Evolutionary conservation across 768 basidiomycete species (phyloP).

Genomic region (Lentinula sp.): DNA sequence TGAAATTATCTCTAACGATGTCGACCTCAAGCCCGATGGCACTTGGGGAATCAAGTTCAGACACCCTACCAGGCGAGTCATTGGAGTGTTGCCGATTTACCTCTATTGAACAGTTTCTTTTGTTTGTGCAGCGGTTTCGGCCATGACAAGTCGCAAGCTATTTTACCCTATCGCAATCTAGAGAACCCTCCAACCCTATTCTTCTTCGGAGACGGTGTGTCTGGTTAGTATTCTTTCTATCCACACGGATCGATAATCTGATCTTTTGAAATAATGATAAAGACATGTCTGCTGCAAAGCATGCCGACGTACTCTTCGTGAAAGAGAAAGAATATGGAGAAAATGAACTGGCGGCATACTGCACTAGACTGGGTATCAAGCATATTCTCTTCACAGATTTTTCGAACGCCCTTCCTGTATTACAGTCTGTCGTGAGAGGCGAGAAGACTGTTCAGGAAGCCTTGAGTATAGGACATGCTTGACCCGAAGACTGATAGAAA

Average conservation of each 20-base stretch:
- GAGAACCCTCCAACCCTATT: slow-evolving; percentile 73
- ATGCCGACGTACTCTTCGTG: slow-evolving; percentile 94
- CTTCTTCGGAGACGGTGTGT: slow-evolving; percentile 98
- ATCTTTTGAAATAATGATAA: neutral
- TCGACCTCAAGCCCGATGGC: slow-evolving; percentile 54
- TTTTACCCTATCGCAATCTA: slow-evolving; percentile 81
- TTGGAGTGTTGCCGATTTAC: neutral
- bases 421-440: slow-evolving; percentile 68
- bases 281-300: slow-evolving; percentile 90
- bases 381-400: slow-evolving; percentile 80
- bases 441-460: slow-evolving; percentile 53
- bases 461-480: slow-evolving; percentile 7
- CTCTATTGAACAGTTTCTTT: neutral
- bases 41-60: slow-evolving; percentile 83
- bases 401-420: slow-evolving; percentile 48
- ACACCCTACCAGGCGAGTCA: slow-evolving; percentile 76
- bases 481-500: neutral
- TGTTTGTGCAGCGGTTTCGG: slow-evolving; percentile 61
- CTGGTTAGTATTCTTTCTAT: slow-evolving; percentile 46
- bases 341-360: slow-evolving; percentile 85
- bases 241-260: neutral
- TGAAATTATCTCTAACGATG: slow-evolving; percentile 93
- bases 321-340: slow-evolving; percentile 73
- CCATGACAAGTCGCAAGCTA: slow-evolving; percentile 95
- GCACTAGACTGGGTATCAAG: slow-evolving; percentile 68